Conservation (phyloP, 345 rosid species). For the Hibiscus mutabilis region DNA sequence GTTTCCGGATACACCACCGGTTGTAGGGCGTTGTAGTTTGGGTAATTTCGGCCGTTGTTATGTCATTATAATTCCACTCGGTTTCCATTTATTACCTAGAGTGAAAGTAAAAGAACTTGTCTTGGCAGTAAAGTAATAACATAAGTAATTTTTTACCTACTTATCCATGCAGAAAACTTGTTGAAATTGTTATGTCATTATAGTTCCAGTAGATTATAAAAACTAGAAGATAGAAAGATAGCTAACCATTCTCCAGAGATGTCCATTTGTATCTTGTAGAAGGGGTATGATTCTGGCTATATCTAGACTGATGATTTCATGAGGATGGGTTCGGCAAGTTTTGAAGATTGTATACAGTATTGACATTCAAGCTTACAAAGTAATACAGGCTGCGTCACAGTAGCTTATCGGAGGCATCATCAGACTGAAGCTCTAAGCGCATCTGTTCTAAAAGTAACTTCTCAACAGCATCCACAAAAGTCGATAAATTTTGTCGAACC, state of each 20-base stretch:
- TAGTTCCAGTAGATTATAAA: neutral
- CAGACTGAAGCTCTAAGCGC: constrained; percentile 23
- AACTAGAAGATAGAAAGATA: neutral
- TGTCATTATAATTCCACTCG: neutral
- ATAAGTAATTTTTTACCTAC: too few species aligned
- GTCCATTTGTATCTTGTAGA: neutral
- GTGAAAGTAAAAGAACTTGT: too few species aligned
- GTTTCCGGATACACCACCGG: too few species aligned
- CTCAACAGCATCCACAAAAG: constrained; percentile 42
- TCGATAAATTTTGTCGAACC: constrained; percentile 30
- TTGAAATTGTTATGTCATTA: neutral
- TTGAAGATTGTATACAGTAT: neutral
- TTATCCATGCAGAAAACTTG: too few species aligned
- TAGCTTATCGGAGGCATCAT: constrained; percentile 11
- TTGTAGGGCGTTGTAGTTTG: too few species aligned
- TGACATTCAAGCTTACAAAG: neutral
- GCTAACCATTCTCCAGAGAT: neutral
- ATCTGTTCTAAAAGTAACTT: constrained; percentile 33
- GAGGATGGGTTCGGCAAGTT: neutral
- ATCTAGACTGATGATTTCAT: neutral
- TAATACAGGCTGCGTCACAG: neutral
- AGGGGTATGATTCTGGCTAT: neutral
- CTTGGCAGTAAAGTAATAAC: too few species aligned
- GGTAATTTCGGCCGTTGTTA: too few species aligned
- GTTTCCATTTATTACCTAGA: too few species aligned